These are phyloP conservation scores for Tetrastigma voinierianum DNA, from an alignment of 164 flowering plant species.

Conservation along the genomic window DNA sequence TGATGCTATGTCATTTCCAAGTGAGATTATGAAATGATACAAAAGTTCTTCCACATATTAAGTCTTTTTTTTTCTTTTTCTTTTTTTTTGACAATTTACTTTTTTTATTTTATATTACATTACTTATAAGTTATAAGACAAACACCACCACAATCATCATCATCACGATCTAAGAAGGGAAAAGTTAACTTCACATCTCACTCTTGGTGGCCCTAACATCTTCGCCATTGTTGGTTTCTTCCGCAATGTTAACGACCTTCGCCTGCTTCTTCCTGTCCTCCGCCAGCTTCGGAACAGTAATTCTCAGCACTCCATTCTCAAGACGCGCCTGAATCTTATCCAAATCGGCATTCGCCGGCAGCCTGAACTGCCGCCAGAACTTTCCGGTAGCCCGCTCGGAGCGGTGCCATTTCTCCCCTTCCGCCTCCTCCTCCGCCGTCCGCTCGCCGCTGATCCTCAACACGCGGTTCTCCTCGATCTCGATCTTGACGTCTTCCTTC, in stretches of 20 bases:
- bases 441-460: constrained; percentile 50
- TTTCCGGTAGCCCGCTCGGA: constrained; percentile 39
- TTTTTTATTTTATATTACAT: too few relatives aligned
- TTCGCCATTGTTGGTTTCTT: constrained; percentile 3
- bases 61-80: too few relatives aligned
- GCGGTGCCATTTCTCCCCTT: constrained; percentile 51
- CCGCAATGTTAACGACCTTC: constrained; percentile 29
- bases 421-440: constrained; percentile 26
- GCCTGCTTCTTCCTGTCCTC: constrained; percentile 33
- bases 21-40: too few relatives aligned
- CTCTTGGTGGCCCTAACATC: constrained; percentile 19
- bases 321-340: constrained; percentile 38
- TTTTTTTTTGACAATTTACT: too few relatives aligned
- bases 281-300: constrained; percentile 34
- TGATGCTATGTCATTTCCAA: too few relatives aligned
- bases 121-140: too few relatives aligned
- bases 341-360: constrained; percentile 42
- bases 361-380: constrained; percentile 53
- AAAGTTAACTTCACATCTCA: constrained; percentile 5
- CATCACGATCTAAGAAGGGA: too few relatives aligned
- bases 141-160: background rate
- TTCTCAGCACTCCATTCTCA: constrained; percentile 49
- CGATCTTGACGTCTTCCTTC: constrained; percentile 51
- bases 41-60: too few relatives aligned
- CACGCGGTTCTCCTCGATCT: constrained; percentile 50